A percentile compares a stretch with the other conserved stretches of the same genome.
These are phyloP conservation scores for Candida tetrigidarum DNA, from an alignment of 1,139 yeast genomes.

Conservation along the genomic window DNA sequence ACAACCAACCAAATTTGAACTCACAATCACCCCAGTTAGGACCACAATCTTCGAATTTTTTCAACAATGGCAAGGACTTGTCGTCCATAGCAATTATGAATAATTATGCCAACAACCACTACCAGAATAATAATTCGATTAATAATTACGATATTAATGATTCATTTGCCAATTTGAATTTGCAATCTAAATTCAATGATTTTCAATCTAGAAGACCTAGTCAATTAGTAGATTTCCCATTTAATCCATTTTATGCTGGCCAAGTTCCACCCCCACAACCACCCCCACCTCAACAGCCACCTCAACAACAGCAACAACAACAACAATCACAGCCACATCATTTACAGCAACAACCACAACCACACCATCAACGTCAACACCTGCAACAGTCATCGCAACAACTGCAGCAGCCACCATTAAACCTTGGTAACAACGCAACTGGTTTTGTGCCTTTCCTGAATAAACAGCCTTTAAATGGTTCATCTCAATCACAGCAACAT, in stretches of 20 bases:
- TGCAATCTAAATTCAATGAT: conserved; percentile 42
- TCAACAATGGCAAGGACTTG: conserved; percentile 12
- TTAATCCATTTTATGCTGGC: conserved; percentile 14
- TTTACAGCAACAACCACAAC: conserved; percentile 9
- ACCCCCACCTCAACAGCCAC: conserved; percentile 13
- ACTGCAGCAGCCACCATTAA: conserved; percentile 8
- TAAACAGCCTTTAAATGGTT: conserved; percentile 1
- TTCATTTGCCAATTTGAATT: conserved; percentile 37
- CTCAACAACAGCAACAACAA: conserved; percentile 9
- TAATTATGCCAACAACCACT: conserved; percentile 21
- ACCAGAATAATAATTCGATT: conserved; percentile 18
- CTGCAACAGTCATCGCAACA: conserved; percentile 12
- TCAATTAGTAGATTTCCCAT: conserved; percentile 42
- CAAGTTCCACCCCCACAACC: conserved; percentile 8
- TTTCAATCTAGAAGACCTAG: conserved; percentile 51
- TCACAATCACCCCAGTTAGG: conserved; percentile 15
- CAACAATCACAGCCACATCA: conserved; percentile 8
- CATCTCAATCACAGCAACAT: conserved; percentile 11
- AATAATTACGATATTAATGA: conserved; percentile 35
- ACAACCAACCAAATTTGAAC: conserved; percentile 13
- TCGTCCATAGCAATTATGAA: conserved; percentile 29
- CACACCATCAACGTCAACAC: conserved; percentile 10
- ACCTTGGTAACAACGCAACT: conserved; percentile 7
- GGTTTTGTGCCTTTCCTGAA: conserved; percentile 4
- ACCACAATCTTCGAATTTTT: conserved; percentile 14